Evolutionary conservation across 495 filamentous ascomycete genomes (phyloP), one percentile per base, ranked within the genome.

Genomic region (Viridothelium virens): DNA sequence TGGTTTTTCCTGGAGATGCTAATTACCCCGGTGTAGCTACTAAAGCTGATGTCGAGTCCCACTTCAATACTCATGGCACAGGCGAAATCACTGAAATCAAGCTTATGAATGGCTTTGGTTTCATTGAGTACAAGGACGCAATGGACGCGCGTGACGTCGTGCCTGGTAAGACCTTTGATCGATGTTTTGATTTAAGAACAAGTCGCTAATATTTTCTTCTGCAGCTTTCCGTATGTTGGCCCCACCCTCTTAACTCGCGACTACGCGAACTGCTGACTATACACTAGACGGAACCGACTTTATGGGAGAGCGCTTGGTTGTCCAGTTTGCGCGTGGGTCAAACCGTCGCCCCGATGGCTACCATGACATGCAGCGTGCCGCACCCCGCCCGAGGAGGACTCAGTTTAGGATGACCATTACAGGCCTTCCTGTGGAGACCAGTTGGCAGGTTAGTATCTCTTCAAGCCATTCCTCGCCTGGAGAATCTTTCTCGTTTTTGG

Each of bases 101-200:
- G 82, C 87, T 98, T 69, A 98, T 97, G 95, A 96, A 95, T 76
- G 94, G 94, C 69, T 98, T 98, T 74, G 94, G 94, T 77, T 98
- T 98, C 79, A 95, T 98, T 74, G 95, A 98, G 77, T 98, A 97
- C 78, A 93, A 97, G 76, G 94, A 96, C 82, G 85, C 91, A 47
- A 88, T 96, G 84, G 94, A 97, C 82, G 95, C 94, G 67, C 88
- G 92, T 70, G 94, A 97, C 79, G 91, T 97, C 53, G 94, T 98
- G 67, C 94, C 94, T 75, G 91, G 94, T 98, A 84, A 79, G 86
- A 75, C 34, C 61, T 61, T 53, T 18, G 63, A 25, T 39, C 14
- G 46, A 11, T 3, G 14, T 47, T 11, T 50, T 31, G 4, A 33
- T 34, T 36, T 44, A 37, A 63, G 36, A 61, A 64, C 64, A 62